phyloP scores from a whole-genome alignment of 305 asterid genomes.

The Rubia balearica region DNA sequence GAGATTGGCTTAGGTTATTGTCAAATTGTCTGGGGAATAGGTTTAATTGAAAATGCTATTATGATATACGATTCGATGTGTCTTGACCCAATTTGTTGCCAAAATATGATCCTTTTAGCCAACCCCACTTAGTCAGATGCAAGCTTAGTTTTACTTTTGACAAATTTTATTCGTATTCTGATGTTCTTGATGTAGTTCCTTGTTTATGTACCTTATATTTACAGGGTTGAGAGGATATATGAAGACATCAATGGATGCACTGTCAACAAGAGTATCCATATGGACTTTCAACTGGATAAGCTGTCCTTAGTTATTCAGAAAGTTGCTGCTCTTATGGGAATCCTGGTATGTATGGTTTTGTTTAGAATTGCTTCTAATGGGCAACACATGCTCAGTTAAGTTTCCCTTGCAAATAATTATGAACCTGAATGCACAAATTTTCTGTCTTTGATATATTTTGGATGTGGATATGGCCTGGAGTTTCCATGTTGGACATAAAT shows the following conservation, averaged over 20 bases:
- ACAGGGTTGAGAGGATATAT: conserved; percentile 84
- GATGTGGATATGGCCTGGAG: not conserved
- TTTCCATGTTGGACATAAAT: not conserved
- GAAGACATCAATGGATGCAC: conserved; percentile 55
- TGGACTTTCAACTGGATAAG: conserved; percentile 55
- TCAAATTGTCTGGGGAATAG: not conserved
- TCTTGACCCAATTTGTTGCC: not conserved
- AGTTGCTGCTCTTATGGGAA: conserved; percentile 82
- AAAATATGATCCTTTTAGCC: not conserved
- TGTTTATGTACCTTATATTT: not conserved
- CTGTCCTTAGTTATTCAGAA: conserved; percentile 79
- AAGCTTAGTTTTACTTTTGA: not conserved
- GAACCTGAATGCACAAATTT: not conserved
- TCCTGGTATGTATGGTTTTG: conserved; percentile 53
- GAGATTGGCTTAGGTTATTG: not conserved
- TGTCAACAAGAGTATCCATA: conserved; percentile 38
- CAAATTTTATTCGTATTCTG: not conserved
- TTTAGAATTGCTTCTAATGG: not conserved
- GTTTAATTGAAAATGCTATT: not conserved
- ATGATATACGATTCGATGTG: not conserved
- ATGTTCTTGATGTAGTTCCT: conserved; percentile 7
- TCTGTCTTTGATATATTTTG: not conserved
- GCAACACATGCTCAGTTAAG: not conserved
- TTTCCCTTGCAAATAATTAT: not conserved
- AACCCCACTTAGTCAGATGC: not conserved